A percentile compares a stretch with the other conserved stretches of the same genome.
These are phyloP conservation scores for Myriosclerotinia duriaeana DNA, from an alignment of 2,329 filamentous ascomycete species.

Conservation along the genomic window DNA sequence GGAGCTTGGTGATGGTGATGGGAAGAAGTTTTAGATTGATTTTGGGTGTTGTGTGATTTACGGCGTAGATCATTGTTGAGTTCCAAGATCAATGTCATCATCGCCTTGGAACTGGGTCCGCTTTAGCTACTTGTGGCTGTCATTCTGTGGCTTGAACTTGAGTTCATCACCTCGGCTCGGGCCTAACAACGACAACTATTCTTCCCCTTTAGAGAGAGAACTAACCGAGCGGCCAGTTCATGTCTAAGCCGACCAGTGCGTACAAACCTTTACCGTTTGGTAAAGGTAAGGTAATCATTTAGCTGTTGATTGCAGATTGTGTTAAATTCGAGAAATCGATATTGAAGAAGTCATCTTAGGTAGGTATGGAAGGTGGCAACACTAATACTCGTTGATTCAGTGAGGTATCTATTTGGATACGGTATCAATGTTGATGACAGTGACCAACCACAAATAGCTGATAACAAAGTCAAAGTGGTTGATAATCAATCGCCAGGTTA, in stretches of 20 bases:
- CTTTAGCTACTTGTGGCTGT: not conserved
- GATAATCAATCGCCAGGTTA: not conserved
- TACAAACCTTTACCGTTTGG: not conserved
- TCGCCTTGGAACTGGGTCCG: not conserved
- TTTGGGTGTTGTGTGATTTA: not conserved
- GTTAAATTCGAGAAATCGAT: not conserved
- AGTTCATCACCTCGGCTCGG: not conserved
- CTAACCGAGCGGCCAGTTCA: not conserved
- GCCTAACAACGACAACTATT: not conserved
- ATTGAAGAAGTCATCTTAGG: not conserved
- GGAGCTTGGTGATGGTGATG: not conserved
- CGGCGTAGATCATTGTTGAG: not conserved
- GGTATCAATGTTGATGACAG: not conserved
- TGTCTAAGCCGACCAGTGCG: not conserved
- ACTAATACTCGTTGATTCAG: not conserved
- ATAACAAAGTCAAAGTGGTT: conserved; percentile 13
- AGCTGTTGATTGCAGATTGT: not conserved
- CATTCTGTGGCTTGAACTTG: not conserved
- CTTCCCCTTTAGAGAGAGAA: not conserved
- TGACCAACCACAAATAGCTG: not conserved
- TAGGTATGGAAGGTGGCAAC: not conserved
- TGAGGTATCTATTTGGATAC: too few species aligned
- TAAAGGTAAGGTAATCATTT: not conserved
- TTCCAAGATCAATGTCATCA: conserved; percentile 14
- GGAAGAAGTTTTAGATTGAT: not conserved